phyloP scores from a whole-genome alignment of 2,329 filamentous ascomycete genomes.

The Fusarium penzigii region DNA sequence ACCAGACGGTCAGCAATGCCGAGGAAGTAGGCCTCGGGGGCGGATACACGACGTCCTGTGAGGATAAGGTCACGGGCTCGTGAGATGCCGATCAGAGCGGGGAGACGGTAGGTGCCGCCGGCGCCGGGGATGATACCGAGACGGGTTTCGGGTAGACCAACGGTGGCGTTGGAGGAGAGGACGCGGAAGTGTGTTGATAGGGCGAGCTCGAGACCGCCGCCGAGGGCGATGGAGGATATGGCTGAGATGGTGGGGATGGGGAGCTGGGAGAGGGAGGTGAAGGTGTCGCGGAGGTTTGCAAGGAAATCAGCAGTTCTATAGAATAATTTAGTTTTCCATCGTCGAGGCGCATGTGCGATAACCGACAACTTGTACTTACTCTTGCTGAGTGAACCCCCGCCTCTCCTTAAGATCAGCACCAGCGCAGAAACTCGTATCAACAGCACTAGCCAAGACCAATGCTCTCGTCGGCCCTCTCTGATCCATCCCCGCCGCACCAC shows the following conservation, averaged over 20 bases:
- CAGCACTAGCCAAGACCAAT: conserved; percentile 78
- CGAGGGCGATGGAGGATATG: conserved; percentile 82
- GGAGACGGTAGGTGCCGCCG: conserved; percentile 87
- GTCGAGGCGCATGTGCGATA: neutral
- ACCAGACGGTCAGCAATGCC: conserved; percentile 90
- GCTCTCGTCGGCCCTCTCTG: conserved; percentile 68
- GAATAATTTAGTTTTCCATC: conserved; percentile 1
- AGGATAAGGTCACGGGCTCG: conserved; percentile 89
- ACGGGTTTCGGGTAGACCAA: conserved; percentile 88
- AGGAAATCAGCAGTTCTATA: conserved; percentile 79
- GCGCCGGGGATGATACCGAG: conserved; percentile 94
- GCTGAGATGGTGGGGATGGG: conserved; percentile 89
- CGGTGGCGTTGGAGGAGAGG: conserved; percentile 72
- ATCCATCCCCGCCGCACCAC: conserved; percentile 45
- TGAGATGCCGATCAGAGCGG: conserved; percentile 73
- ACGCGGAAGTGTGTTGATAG: conserved; percentile 88
- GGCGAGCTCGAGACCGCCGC: conserved; percentile 90
- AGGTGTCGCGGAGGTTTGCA: conserved; percentile 70
- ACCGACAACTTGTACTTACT: conserved; percentile 55
- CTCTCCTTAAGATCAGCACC: conserved; percentile 94
- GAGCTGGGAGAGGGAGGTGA: conserved; percentile 71
- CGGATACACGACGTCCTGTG: conserved; percentile 82
- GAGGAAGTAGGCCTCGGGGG: conserved; percentile 85
- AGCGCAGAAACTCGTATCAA: conserved; percentile 88
- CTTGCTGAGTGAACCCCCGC: conserved; percentile 70